Base-by-base conservation (phyloP, 441 rosid species). In the Arabidopsis hybrid region DNA sequence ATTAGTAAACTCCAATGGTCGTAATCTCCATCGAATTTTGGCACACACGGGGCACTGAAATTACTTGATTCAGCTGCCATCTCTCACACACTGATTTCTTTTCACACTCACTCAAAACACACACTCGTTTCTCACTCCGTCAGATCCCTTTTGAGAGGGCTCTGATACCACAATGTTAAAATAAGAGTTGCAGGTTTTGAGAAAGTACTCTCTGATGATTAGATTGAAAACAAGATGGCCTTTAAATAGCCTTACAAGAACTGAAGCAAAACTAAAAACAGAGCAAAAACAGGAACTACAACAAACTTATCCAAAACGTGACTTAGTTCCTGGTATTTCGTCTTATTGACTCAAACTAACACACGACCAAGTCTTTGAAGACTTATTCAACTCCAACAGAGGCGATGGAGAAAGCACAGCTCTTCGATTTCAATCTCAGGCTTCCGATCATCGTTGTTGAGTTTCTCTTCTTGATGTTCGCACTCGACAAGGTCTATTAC, bases 371-470 rank as follows among this genome's bases (percentile, higher is more conserved):
- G n/a, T n/a, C n/a, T n/a, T n/a, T n/a, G n/a, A n/a, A n/a, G n/a
- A n/a, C n/a, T n/a, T n/a, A n/a, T n/a, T n/a, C n/a, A n/a, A n/a
- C n/a, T n/a, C n/a, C n/a, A n/a, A n/a, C n/a, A n/a, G 97, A 11
- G 14, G 94, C 89, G 58, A 82, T 90, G 21, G 94, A 92, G 70
- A 94, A 94, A 6, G 97, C 97, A 0, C 84, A 90, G 8, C 95
- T 94, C 49, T 94, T 94, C 83, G 99, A 94, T 73, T 94, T 91
- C 91, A 86, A 94, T 82, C 75, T 94, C 6, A 91, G 96, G 26
- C 89, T 94, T 7, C 98, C 97, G 35, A 89, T 92, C 73, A 90
- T 94, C 78, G 85, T 85, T 81, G 92, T 26, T 7, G 89, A 91
- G 77, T 94, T 94, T 72, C 79, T 94, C 69, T 35, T 89, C 72